A percentile compares a stretch with the other conserved stretches of the same genome.
Evolutionary conservation across 1,284 basidiomycete species (phyloP).

Genomic region (Apiotrichum siamense): DNA sequence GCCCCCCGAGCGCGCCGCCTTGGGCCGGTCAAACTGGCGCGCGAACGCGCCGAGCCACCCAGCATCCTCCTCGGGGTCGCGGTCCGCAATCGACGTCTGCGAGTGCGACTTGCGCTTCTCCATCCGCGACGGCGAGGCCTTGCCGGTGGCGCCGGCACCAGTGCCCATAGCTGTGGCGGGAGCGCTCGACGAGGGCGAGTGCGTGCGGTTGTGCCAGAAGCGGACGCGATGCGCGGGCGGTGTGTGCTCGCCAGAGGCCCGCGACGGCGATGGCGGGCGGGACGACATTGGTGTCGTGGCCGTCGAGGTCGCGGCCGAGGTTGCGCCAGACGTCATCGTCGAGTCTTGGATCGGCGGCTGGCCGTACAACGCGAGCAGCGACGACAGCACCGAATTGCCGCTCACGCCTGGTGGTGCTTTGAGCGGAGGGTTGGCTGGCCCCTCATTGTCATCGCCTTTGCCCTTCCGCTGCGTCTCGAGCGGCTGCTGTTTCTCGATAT

Average conservation of each 20-base stretch:
- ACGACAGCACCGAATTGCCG: conserved; percentile 41
- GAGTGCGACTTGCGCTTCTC: no score
- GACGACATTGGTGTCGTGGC: conserved; percentile 35
- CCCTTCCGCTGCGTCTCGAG: neutral
- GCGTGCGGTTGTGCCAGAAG: conserved; percentile 1
- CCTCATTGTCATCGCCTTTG: neutral
- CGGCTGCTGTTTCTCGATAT: neutral
- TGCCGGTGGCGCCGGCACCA: no score
- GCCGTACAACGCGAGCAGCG: conserved; percentile 40
- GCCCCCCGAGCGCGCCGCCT: conserved; percentile 54
- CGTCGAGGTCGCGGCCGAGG: conserved; percentile 25
- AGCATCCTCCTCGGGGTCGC: neutral
- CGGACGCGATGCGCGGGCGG: conserved; percentile 12
- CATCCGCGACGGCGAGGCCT: no score
- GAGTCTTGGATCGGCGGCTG: conserved; percentile 29
- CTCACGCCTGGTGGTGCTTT: conserved; percentile 18
- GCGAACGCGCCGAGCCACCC: conserved; percentile 17
- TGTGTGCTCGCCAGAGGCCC: conserved; percentile 24
- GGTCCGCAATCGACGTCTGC: conserved; percentile 6
- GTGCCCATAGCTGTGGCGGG: no score
- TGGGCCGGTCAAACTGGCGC: conserved; percentile 48
- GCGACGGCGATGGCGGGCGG: conserved; percentile 21
- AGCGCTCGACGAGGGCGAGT: no score
- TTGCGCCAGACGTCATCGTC: neutral
- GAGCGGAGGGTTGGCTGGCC: conserved; percentile 4